These are phyloP conservation scores for Irpex lacteus DNA, from an alignment of 1,284 basidiomycete genomes.

Conservation along the genomic window DNA sequence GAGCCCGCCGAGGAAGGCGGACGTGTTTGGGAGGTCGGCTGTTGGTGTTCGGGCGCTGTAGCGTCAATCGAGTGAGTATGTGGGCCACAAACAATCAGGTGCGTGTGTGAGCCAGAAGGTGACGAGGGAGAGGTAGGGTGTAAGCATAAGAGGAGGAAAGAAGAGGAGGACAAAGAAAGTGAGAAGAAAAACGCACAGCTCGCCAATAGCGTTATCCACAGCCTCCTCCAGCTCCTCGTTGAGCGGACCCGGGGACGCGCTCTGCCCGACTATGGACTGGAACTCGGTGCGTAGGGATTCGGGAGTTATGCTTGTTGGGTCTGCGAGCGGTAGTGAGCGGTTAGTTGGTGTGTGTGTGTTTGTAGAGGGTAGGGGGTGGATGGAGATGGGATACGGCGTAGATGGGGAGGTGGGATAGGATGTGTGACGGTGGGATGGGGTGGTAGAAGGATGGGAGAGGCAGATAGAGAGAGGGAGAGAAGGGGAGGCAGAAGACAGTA, in stretches of 20 bases:
- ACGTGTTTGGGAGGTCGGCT: constrained; percentile 88
- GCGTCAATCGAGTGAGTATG: neutral
- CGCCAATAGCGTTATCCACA: constrained; percentile 66
- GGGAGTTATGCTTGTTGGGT: constrained; percentile 20
- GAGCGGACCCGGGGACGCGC: constrained; percentile 40
- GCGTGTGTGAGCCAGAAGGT: neutral
- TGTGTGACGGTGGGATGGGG: too few species aligned
- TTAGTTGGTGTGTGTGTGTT: too few species aligned
- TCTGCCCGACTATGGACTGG: constrained; percentile 31
- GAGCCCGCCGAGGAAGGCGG: constrained; percentile 90
- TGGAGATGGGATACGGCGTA: neutral
- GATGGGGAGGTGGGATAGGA: neutral
- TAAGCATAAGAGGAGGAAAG: too few species aligned
- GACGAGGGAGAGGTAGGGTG: too few species aligned
- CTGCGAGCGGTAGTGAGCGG: constrained; percentile 4
- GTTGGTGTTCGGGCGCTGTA: constrained; percentile 75
- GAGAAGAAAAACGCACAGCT: constrained; percentile 59
- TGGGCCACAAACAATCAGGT: too few species aligned
- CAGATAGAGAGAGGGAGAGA: neutral
- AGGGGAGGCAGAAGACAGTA: neutral
- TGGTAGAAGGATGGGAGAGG: too few species aligned
- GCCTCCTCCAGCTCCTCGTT: constrained; percentile 65
- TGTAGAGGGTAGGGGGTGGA: neutral
- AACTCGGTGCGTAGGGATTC: constrained; percentile 36
- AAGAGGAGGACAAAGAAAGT: too few species aligned